phyloP scores from a whole-genome alignment of 2,329 filamentous ascomycete species.

The Emydomyces testavorans region DNA sequence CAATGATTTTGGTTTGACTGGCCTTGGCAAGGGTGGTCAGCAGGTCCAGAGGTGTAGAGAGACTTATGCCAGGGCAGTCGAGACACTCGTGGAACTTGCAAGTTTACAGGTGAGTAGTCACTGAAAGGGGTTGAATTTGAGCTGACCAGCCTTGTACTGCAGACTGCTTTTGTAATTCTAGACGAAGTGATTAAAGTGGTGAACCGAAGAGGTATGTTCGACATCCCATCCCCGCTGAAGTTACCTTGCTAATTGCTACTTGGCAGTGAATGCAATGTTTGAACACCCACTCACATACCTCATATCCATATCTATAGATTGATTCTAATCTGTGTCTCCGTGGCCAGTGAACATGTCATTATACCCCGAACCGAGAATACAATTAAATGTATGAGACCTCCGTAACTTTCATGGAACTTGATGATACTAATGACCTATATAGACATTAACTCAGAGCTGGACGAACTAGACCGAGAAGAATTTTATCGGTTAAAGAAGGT shows the following conservation, averaged over 20 bases:
- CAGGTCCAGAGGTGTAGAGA: constrained; percentile 91
- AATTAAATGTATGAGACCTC: constrained; percentile 65
- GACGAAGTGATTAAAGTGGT: constrained; percentile 99
- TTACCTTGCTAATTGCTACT: constrained; percentile 15
- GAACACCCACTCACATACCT: constrained; percentile 21
- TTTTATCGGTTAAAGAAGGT: constrained; percentile 94
- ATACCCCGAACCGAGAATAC: constrained; percentile 97
- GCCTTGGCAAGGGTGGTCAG: constrained; percentile 90
- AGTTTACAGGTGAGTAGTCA: constrained; percentile 57
- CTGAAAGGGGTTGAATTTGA: background rate
- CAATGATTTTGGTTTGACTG: constrained; percentile 93
- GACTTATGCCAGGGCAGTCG: constrained; percentile 89
- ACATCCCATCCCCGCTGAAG: background rate
- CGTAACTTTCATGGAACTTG: background rate
- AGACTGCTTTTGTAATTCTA: constrained; percentile 92
- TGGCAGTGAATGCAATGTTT: constrained; percentile 78
- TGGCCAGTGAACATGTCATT: constrained; percentile 54
- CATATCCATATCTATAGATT: background rate
- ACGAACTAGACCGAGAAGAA: constrained; percentile 94
- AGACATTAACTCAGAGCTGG: constrained; percentile 96
- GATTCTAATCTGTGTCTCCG: constrained; percentile 19
- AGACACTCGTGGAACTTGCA: constrained; percentile 87
- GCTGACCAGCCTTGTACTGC: constrained; percentile 17
- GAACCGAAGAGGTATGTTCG: constrained; percentile 67
- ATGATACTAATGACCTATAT: constrained; percentile 15